These are phyloP conservation scores for Tuber microsphaerosporum DNA, from an alignment of 495 filamentous ascomycete species.

Conservation along the genomic window DNA sequence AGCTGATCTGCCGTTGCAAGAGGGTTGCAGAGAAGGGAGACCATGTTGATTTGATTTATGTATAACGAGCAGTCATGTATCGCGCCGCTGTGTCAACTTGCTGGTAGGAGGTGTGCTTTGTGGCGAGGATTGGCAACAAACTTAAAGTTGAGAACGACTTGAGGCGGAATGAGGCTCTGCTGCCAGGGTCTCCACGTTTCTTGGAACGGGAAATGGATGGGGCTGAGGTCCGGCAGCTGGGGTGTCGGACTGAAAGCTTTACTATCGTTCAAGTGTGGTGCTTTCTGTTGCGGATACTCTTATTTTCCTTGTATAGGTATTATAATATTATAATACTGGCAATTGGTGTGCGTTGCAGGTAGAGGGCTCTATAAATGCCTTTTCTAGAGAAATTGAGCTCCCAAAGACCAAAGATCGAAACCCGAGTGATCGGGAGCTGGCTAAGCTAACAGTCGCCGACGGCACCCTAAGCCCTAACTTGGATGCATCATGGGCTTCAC, in stretches of 20 bases:
- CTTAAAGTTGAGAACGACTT: not conserved
- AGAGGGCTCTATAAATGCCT: not conserved
- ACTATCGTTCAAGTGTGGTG: not conserved
- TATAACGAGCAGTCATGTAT: not conserved
- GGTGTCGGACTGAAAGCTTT: not conserved
- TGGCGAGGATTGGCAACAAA: not conserved
- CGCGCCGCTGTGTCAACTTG: not conserved
- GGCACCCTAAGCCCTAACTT: not conserved
- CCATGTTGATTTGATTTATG: slow-evolving; percentile 21
- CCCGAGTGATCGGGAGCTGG: not conserved
- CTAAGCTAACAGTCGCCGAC: not conserved
- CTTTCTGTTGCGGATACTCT: not conserved
- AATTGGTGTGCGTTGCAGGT: not conserved
- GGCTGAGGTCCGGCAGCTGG: not conserved
- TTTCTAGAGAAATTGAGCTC: not conserved
- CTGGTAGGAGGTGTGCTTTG: not conserved
- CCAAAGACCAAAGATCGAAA: not conserved
- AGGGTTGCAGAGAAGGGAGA: slow-evolving; percentile 67
- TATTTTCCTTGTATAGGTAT: not conserved
- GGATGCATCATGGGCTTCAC: not conserved
- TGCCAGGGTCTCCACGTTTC: not conserved
- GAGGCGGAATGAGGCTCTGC: not conserved
- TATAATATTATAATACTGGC: too few species aligned
- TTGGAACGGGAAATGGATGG: not conserved
- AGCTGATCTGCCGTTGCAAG: slow-evolving; percentile 80